Evolutionary conservation across 768 basidiomycete genomes (phyloP).

Genomic region (Leccinum uliginosum): DNA sequence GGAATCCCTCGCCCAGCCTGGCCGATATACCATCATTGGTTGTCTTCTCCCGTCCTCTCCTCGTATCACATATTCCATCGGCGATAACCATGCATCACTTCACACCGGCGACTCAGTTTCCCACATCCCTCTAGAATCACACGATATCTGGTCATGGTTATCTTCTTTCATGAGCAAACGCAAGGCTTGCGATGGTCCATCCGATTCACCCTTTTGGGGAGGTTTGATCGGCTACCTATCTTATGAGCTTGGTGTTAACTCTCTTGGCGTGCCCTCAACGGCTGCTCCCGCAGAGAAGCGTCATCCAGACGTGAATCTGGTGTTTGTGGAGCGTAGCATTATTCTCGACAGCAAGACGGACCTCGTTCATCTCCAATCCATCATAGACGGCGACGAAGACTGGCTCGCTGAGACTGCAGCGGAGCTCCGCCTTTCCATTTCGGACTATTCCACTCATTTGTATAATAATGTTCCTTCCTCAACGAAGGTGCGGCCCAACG

Average conservation of each 20-base stretch:
- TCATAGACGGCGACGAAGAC: slow-evolving; percentile 49
- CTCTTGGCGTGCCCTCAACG: slow-evolving; percentile 44
- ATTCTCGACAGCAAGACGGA: slow-evolving; percentile 55
- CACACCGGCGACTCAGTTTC: slow-evolving; percentile 32
- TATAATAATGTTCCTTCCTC: slow-evolving; percentile 19
- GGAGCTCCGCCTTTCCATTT: slow-evolving; percentile 13
- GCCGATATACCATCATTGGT: slow-evolving; percentile 69
- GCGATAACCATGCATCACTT: slow-evolving; percentile 46
- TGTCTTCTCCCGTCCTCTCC: slow-evolving; percentile 50
- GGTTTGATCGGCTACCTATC: slow-evolving; percentile 75
- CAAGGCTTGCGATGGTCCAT: slow-evolving; percentile 43
- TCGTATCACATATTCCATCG: slow-evolving; percentile 54
- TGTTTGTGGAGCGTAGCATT: slow-evolving; percentile 76
- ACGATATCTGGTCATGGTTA: slow-evolving; percentile 73
- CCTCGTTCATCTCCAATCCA: slow-evolving; percentile 59
- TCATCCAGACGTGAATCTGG: slow-evolving; percentile 70
- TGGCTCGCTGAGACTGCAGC: slow-evolving; percentile 52
- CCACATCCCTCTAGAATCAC: slow-evolving; percentile 42
- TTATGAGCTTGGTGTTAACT: slow-evolving; percentile 71
- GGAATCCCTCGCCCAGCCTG: slow-evolving; percentile 74
- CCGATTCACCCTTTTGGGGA: slow-evolving; percentile 76
- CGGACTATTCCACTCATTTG: slow-evolving; percentile 10
- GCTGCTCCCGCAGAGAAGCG: slow-evolving; percentile 23
- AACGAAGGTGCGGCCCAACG: slow-evolving; percentile 20
- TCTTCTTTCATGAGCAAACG: slow-evolving; percentile 59